A percentile compares a stretch with the other conserved stretches of the same genome.
These are phyloP conservation scores for Saccharomyces hybrid DNA, from an alignment of 1,139 yeast species.

Conservation along the genomic window DNA sequence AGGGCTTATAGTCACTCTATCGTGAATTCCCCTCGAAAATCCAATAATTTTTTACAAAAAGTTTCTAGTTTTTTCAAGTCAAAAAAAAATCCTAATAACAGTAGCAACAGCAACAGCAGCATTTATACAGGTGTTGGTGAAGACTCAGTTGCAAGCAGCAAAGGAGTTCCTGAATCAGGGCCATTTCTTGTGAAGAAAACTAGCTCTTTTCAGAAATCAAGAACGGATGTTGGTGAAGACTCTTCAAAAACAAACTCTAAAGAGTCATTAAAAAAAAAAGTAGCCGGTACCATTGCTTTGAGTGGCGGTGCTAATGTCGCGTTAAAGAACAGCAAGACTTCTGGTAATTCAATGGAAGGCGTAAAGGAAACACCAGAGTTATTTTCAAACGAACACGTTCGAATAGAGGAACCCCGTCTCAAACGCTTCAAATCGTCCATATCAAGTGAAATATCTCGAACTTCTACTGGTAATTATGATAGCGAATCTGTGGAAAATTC, in stretches of 20 bases:
- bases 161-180: constrained; percentile 2
- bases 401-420: constrained; percentile 13
- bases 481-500: constrained; percentile 14
- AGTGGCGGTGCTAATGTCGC: background rate
- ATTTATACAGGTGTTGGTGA: background rate
- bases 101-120: background rate
- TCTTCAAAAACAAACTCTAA: background rate
- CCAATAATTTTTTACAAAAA: background rate
- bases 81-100: background rate
- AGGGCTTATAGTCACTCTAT: background rate
- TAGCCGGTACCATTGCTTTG: background rate
- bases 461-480: constrained; percentile 20
- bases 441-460: constrained; percentile 25
- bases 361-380: background rate
- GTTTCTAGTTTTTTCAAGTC: constrained; percentile 1
- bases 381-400: background rate
- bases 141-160: background rate
- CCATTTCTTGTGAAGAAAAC: background rate
- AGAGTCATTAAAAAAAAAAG: background rate
- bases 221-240: background rate
- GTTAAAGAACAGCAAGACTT: background rate
- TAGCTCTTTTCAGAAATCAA: background rate
- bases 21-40: background rate
- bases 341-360: constrained; percentile 3
- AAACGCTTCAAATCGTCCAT: constrained; percentile 25